phyloP scores from a whole-genome alignment of 164 flowering plant species.

The Vitis vinifera region DNA sequence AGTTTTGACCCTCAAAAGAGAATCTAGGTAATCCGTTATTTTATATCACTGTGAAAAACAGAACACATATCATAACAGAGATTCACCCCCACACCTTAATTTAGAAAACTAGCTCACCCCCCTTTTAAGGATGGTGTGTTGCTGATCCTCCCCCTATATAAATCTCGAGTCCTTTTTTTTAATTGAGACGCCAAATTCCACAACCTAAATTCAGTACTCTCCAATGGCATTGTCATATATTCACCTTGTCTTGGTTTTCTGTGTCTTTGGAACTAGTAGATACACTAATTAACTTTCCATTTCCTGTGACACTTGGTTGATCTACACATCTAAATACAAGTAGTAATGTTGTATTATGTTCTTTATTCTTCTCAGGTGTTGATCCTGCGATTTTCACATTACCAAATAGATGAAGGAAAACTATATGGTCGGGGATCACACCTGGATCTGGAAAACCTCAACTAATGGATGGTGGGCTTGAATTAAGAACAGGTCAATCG shows the following conservation, averaged over 20 bases:
- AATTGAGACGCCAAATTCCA: not conserved
- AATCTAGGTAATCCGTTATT: too few relatives aligned
- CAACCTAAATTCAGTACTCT: not conserved
- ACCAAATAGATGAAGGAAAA: slow-evolving; percentile 23
- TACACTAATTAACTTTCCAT: not conserved
- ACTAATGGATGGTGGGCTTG: slow-evolving; percentile 35
- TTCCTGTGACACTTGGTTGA: not conserved
- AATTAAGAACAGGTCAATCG: slow-evolving; percentile 19
- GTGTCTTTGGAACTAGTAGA: not conserved
- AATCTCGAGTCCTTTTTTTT: too few relatives aligned
- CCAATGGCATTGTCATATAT: not conserved
- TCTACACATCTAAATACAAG: too few relatives aligned
- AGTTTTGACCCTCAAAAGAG: too few relatives aligned
- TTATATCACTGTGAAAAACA: too few relatives aligned
- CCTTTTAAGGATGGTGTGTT: too few relatives aligned
- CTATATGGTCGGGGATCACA: slow-evolving; percentile 42
- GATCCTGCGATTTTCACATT: slow-evolving; percentile 34
- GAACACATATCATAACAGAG: too few relatives aligned
- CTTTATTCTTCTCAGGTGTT: slow-evolving; percentile 11
- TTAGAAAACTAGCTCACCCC: too few relatives aligned
- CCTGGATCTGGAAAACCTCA: slow-evolving; percentile 33
- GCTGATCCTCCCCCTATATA: too few relatives aligned
- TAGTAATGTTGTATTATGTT: not conserved
- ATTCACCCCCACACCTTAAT: too few relatives aligned
- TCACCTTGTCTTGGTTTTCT: not conserved